phyloP scores from a whole-genome alignment of 2,329 filamentous ascomycete genomes.

The Drechslerella dactyloides region DNA sequence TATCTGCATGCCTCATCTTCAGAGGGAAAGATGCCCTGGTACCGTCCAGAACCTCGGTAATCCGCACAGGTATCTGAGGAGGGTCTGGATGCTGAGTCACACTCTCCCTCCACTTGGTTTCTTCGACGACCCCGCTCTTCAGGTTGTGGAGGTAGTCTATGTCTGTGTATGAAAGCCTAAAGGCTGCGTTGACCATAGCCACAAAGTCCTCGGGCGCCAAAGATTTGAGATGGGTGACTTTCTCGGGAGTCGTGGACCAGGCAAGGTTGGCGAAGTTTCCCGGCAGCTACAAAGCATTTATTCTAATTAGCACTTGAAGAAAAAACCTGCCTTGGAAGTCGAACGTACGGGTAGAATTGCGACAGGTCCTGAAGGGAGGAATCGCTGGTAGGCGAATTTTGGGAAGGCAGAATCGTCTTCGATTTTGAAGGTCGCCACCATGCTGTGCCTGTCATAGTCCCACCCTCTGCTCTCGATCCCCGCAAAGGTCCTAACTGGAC shows the following conservation, averaged over 20 bases:
- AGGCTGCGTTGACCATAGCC: slow-evolving; percentile 90
- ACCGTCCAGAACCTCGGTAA: slow-evolving; percentile 75
- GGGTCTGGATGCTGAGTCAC: slow-evolving; percentile 63
- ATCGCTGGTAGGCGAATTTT: slow-evolving; percentile 91
- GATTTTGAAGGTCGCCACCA: slow-evolving; percentile 85
- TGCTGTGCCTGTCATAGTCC: slow-evolving; percentile 89
- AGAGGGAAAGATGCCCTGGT: slow-evolving; percentile 89
- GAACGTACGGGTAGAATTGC: slow-evolving; percentile 74
- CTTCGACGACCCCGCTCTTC: slow-evolving; percentile 68
- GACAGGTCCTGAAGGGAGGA: slow-evolving; percentile 88
- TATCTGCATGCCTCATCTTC: slow-evolving; percentile 88
- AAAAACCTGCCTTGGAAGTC: background rate
- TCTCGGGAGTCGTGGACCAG: slow-evolving; percentile 87
- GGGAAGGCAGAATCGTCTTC: slow-evolving; percentile 65
- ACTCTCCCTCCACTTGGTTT: slow-evolving; percentile 77
- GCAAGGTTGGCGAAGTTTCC: slow-evolving; percentile 83
- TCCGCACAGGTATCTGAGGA: slow-evolving; percentile 68
- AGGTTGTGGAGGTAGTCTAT: slow-evolving; percentile 79
- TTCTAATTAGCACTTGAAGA: background rate
- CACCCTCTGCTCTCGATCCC: slow-evolving; percentile 85
- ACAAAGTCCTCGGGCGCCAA: slow-evolving; percentile 75
- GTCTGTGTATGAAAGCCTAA: slow-evolving; percentile 79
- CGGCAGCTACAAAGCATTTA: slow-evolving; percentile 64
- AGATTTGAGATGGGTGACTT: slow-evolving; percentile 78
- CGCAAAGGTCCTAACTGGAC: slow-evolving; percentile 87